phyloP scores from a whole-genome alignment of 2,329 filamentous ascomycete species.

The Phyllosticta capitalensis region DNA sequence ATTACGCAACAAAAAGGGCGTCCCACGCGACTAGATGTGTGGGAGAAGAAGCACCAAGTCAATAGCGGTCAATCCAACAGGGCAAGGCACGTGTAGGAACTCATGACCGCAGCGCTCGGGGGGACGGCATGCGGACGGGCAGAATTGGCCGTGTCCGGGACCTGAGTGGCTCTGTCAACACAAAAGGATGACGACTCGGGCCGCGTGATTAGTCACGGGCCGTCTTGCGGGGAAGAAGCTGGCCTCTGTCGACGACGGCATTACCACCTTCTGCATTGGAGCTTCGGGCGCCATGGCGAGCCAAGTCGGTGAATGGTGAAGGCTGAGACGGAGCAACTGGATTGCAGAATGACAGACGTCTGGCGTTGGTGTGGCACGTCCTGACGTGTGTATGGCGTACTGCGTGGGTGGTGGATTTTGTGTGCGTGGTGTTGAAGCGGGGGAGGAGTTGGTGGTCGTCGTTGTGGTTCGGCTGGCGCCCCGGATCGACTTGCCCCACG shows the following conservation, averaged over 20 bases:
- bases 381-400: background rate
- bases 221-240: background rate
- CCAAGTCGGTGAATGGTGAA: background rate
- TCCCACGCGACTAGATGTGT: background rate
- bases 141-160: background rate
- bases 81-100: no score
- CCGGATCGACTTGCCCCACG: background rate
- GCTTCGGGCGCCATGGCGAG: background rate
- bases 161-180: background rate
- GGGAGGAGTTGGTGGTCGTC: no score
- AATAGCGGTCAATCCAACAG: background rate
- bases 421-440: background rate
- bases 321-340: no score
- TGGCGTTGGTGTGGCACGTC: background rate
- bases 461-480: background rate
- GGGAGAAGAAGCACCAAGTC: background rate
- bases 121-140: background rate
- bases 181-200: conserved; percentile 6
- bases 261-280: conserved; percentile 10
- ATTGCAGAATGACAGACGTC: background rate
- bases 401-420: background rate
- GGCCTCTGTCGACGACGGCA: background rate
- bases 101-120: background rate
- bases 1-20: background rate
- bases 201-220: conserved; percentile 1